Evolutionary conservation across 495 filamentous ascomycete species (phyloP), one percentile per base, ranked within the genome.

Genomic region (Aspergillus cavernicola): DNA sequence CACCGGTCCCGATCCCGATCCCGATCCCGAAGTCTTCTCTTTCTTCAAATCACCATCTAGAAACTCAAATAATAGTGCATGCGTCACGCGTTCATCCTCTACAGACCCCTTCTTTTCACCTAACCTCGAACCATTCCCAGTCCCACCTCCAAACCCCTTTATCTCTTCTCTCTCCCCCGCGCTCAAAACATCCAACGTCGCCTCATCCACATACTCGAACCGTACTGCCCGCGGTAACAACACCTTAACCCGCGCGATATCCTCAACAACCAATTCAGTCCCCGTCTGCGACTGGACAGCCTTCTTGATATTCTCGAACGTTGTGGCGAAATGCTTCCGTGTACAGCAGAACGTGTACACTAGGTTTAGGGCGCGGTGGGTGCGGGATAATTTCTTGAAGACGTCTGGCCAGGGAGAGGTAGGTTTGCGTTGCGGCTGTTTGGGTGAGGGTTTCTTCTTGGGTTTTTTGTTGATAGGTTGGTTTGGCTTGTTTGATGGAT

Each of bases 311-410:
- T 84, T 96, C 19, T 92, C 85, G 60, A 96, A 91, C 0, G 95
- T 96, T 0, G 93, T 97, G 0, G 85, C 85, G 7, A 97, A 74
- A 55, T 96, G 89, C 64, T 95, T 95, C 8, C 95, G 85, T 7
- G 92, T 92, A 62, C 84, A 92, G 67, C 88, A 91, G 68, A 98
- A 97, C 1, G 93, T 97, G 61, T 89, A 95, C 6, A 97, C 90
- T 4, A 97, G 69, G 60, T 96, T 97, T 50, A 98, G 69, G 6
- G 95, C 92, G 48, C 85, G 80, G 64, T 96, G 87, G 0, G 84
- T 88, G 62, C 88, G 84, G 6, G 85, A 81, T 7, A 98, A 80
- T 33, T 74, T 71, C 37, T 80, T 84, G 66, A 97, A 88, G 47
- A 76, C 71, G 1, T 80, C 75, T 0, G 93, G 92, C 90, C 90